phyloP scores from a whole-genome alignment of 1,284 basidiomycete genomes.

The Rhodotorula mucilaginosa region DNA sequence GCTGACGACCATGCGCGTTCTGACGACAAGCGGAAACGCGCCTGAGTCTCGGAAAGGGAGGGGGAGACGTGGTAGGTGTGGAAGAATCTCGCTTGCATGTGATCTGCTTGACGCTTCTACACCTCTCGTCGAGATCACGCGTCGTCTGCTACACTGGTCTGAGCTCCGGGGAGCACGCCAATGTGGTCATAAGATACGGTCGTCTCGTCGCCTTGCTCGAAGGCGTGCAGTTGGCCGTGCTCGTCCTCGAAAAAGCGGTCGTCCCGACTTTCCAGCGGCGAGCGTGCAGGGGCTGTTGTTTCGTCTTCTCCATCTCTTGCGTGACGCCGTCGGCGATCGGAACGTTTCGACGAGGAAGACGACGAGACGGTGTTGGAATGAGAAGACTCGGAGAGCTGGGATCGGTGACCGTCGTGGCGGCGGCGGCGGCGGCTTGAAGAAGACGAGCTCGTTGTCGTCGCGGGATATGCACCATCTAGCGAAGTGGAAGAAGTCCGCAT shows the following conservation, averaged over 20 bases:
- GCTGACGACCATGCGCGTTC: background rate
- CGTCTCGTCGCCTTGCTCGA: background rate
- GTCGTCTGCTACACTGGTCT: background rate
- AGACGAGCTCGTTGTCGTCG: no score
- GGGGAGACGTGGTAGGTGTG: background rate
- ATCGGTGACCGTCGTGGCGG: no score
- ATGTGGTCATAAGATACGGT: conserved; percentile 22
- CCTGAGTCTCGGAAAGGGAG: background rate
- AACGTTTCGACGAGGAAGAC: background rate
- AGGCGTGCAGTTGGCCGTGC: conserved; percentile 12
- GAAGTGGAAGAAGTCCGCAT: no score
- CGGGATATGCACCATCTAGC: no score
- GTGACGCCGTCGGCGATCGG: background rate
- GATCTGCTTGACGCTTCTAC: background rate
- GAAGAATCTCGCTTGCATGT: background rate
- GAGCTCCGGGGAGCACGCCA: conserved; percentile 4
- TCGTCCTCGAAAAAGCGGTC: conserved; percentile 18
- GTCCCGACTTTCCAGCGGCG: background rate
- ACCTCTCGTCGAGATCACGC: no score
- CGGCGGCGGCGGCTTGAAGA: no score
- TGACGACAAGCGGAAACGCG: conserved; percentile 4
- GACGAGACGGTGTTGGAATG: conserved; percentile 10
- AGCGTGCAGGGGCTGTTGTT: background rate
- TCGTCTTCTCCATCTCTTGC: background rate
- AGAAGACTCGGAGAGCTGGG: no score